Percentiles rank a stretch among this genome's conserved stretches.
Evolutionary conservation across 129 eudicot species (phyloP).

Genomic region (Logfia minima): DNA sequence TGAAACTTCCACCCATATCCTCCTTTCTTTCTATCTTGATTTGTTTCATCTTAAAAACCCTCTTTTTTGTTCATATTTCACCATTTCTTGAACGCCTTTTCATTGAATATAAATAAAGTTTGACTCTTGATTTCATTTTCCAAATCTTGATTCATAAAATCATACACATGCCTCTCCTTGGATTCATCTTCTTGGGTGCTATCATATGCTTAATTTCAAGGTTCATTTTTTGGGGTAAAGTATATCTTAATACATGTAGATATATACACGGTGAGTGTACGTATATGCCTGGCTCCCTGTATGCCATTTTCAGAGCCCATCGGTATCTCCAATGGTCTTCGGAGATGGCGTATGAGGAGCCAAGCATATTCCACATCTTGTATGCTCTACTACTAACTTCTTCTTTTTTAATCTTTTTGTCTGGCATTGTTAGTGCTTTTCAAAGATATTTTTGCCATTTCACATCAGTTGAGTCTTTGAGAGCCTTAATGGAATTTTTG

Average conservation of each 20-base stretch:
- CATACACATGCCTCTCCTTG: constrained; percentile 22
- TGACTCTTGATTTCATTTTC: constrained; percentile 22
- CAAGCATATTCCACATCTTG: constrained; percentile 68
- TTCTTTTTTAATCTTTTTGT: not conserved
- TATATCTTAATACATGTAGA: constrained; percentile 15
- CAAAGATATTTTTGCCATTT: constrained; percentile 14
- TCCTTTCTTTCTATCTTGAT: constrained; percentile 19
- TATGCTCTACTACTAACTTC: not conserved
- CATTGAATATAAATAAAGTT: not conserved
- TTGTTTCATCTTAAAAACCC: constrained; percentile 31
- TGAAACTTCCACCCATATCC: constrained; percentile 30
- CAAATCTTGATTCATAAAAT: constrained; percentile 19
- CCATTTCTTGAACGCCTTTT: constrained; percentile 21
- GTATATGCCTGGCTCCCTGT: constrained; percentile 98
- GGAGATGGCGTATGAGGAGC: constrained; percentile 99
- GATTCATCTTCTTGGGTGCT: constrained; percentile 24
- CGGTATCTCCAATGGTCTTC: constrained; percentile 53
- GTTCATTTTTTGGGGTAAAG: constrained; percentile 28
- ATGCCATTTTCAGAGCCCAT: constrained; percentile 89
- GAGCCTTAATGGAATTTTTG: not conserved
- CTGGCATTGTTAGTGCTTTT: not conserved
- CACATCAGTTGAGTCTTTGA: not conserved
- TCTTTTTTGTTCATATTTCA: constrained; percentile 14
- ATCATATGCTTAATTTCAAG: constrained; percentile 23
- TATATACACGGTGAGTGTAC: constrained; percentile 31